Base-by-base conservation (phyloP, 495 filamentous ascomycete genomes). In the Jackrogersella multiformis region DNA sequence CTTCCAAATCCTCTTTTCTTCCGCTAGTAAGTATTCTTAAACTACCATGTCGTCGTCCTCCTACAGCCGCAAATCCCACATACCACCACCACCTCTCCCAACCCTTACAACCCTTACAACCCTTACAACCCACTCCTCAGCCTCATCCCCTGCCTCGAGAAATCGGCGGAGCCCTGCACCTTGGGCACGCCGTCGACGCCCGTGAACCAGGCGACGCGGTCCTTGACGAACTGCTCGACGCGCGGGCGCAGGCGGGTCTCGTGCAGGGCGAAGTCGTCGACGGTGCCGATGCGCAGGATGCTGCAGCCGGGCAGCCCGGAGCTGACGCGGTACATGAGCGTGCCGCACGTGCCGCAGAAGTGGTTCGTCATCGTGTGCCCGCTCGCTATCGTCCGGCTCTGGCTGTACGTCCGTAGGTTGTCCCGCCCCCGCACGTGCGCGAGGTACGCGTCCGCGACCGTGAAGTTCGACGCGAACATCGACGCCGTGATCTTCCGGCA, bases 401-500 rank as follows among this genome's bases (percentile, higher is more conserved):
- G 77, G 15, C 64, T 59, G 52, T 64, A 86, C 5, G 68, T 57
- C 26, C 61, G 81, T 1, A 87, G 76, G 30, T 78, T 76, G 10
- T 80, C 77, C 1, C 73, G 70, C 18, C 85, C 85, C 23, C 84
- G 80, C 2, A 81, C 18, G 71, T 85, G 80, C 56, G 56, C 72
- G 8, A 86, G 59, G 49, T 80, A 42, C 10, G 73, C 48, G 71
- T 83, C 74, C 28, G 46, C 58, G 53, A 85, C 72, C 38, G 76
- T 81, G 73, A 87, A 84, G 70, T 86, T 86, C 48, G 81, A 79
- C 9, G 84, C 82, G 78, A 85, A 86, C 81, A 86, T 84, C 5
- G 85, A 86, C 8, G 84, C 84, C 8, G 84, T 86, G 67, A 87
- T 78, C 67, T 88, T 88, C 58, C 77, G 82, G 73, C 84, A 86